Conservation (phyloP, 192 early-diverging fungal genomes). For the Backusella psychrophila region DNA sequence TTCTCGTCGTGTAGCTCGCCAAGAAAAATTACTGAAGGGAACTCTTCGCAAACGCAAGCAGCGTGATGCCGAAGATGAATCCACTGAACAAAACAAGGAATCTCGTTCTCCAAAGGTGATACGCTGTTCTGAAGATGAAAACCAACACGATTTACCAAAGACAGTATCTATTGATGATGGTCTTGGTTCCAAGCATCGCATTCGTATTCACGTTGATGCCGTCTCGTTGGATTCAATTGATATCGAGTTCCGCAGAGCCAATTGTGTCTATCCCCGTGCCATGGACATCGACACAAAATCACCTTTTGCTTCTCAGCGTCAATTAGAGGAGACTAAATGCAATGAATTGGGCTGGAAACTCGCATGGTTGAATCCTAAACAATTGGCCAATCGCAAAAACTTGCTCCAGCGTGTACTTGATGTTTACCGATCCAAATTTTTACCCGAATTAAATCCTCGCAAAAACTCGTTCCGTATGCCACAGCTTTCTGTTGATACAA, state of each 20-base stretch:
- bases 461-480: slow-evolving; percentile 17
- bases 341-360: slow-evolving; percentile 70
- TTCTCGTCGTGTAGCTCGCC: slow-evolving; percentile 69
- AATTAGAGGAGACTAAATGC: slow-evolving; percentile 43
- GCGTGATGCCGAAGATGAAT: slow-evolving; percentile 23
- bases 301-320: slow-evolving; percentile 27
- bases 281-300: slow-evolving; percentile 22
- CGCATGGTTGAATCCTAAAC: slow-evolving; percentile 26
- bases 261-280: slow-evolving; percentile 55
- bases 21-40: slow-evolving; percentile 66
- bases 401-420: slow-evolving; percentile 35
- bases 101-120: not conserved
- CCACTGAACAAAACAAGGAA: not conserved
- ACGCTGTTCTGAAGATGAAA: not conserved
- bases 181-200: slow-evolving; percentile 29
- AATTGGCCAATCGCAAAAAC: slow-evolving; percentile 29
- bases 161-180: slow-evolving; percentile 30
- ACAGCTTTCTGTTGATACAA: not conserved
- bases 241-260: slow-evolving; percentile 45
- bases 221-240: slow-evolving; percentile 40
- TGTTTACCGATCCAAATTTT: slow-evolving; percentile 30
- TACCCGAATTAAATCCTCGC: slow-evolving; percentile 18
- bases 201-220: slow-evolving; percentile 49
- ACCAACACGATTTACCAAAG: slow-evolving; percentile 9
- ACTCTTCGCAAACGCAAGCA: slow-evolving; percentile 49